A percentile compares a stretch with the other conserved stretches of the same genome.
Conservation (phyloP, 495 filamentous ascomycete genomes). For the Neurospora sublineolata region DNA sequence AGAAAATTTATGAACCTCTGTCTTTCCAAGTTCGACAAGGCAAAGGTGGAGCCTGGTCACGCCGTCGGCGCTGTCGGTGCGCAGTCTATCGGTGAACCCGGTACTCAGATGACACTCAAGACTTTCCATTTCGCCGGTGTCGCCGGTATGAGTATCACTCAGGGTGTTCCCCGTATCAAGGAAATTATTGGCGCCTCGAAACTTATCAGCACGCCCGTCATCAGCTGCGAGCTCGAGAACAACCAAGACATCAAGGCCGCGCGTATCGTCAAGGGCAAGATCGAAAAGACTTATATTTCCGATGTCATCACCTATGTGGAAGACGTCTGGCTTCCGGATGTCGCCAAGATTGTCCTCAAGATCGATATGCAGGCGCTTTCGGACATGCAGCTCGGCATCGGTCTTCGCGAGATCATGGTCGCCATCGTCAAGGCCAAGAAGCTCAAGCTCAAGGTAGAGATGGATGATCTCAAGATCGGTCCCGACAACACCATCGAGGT, state of each 20-base stretch:
- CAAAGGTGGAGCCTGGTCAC: constrained; percentile 84
- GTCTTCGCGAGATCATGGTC: constrained; percentile 51
- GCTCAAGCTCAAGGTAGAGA: constrained; percentile 53
- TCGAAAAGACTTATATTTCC: constrained; percentile 75
- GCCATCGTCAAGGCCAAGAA: constrained; percentile 71
- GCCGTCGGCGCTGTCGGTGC: constrained; percentile 96
- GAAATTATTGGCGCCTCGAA: constrained; percentile 98
- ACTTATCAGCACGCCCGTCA: constrained; percentile 86
- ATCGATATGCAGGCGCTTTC: constrained; percentile 68
- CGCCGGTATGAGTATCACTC: constrained; percentile 95
- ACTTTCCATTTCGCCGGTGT: constrained; percentile 99
- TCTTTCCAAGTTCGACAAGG: constrained; percentile 77
- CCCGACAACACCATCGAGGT: constrained; percentile 40
- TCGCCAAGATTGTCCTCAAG: constrained; percentile 59
- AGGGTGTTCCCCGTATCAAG: constrained; percentile 98
- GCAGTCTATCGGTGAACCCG: constrained; percentile 95
- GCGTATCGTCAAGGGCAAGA: constrained; percentile 75
- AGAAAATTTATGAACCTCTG: constrained; percentile 68
- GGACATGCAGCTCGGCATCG: constrained; percentile 67
- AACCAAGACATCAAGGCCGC: constrained; percentile 60
- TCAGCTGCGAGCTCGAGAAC: constrained; percentile 68
- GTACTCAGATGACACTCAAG: constrained; percentile 98
- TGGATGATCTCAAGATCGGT: constrained; percentile 24
- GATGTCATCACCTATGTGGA: constrained; percentile 68
- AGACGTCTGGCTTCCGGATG: constrained; percentile 67